Conservation (phyloP, 345 rosid species). For the Acer saccharum region DNA sequence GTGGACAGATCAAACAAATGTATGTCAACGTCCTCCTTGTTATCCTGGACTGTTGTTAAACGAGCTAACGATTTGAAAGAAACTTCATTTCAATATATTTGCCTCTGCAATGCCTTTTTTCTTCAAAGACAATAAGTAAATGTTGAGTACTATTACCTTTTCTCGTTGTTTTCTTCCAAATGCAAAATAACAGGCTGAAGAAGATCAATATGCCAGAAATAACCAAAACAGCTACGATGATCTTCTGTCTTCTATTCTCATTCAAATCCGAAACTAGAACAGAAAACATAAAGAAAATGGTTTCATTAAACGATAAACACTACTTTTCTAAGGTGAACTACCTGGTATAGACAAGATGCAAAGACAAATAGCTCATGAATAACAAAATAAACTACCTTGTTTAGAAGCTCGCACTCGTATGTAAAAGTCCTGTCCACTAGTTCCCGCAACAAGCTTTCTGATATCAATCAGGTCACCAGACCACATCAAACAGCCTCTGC, state of each 20-base stretch:
- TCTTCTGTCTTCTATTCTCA: too few relatives aligned
- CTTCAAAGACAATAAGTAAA: not conserved
- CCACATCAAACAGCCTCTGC: slow-evolving; percentile 40
- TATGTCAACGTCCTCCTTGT: not conserved
- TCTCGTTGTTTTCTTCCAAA: slow-evolving; percentile 1
- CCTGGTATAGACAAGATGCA: too few relatives aligned
- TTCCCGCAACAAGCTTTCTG: slow-evolving; percentile 2
- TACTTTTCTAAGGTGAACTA: too few relatives aligned
- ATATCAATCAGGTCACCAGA: slow-evolving; percentile 31
- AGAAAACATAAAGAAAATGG: too few relatives aligned
- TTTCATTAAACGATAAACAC: too few relatives aligned
- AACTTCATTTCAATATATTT: not conserved
- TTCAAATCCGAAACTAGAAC: too few relatives aligned
- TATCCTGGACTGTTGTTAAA: not conserved
- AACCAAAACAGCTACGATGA: not conserved
- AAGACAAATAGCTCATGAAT: not conserved
- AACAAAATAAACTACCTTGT: slow-evolving; percentile 23
- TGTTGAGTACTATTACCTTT: not conserved
- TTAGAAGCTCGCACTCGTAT: slow-evolving; percentile 24
- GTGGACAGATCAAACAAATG: too few relatives aligned
- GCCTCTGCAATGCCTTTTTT: not conserved
- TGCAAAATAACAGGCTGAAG: not conserved
- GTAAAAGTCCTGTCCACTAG: slow-evolving; percentile 17
- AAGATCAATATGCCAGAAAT: not conserved
- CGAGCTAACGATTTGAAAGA: not conserved